These are phyloP conservation scores for Monilinia fructicola DNA, from an alignment of 2,329 filamentous ascomycete genomes.

Conservation along the genomic window DNA sequence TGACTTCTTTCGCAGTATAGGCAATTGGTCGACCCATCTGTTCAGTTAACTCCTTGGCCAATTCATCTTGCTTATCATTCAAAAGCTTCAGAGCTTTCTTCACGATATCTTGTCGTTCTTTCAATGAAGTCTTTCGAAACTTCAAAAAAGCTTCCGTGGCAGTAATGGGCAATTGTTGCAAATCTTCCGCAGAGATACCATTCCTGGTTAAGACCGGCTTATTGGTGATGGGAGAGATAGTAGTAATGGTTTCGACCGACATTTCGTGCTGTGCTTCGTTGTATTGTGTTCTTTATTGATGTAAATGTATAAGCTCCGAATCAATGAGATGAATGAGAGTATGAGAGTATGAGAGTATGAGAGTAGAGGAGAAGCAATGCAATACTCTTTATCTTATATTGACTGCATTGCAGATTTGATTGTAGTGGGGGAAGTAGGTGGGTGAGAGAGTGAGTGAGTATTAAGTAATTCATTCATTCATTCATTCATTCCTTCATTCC, in stretches of 20 bases:
- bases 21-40: constrained; percentile 95
- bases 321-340: not conserved
- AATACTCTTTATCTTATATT: constrained; percentile 15
- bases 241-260: constrained; percentile 66
- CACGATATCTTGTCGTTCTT: constrained; percentile 76
- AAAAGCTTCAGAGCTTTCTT: constrained; percentile 75
- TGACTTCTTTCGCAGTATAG: constrained; percentile 79
- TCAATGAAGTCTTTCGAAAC: constrained; percentile 72
- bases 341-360: no score
- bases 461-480: no score
- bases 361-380: not conserved
- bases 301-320: not conserved
- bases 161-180: constrained; percentile 68
- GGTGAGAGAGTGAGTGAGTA: constrained; percentile 5
- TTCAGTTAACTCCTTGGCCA: constrained; percentile 81
- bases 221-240: constrained; percentile 89
- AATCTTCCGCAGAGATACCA: constrained; percentile 68
- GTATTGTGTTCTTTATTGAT: no score
- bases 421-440: constrained; percentile 19
- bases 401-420: not conserved
- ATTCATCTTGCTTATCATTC: constrained; percentile 68
- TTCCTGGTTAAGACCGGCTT: constrained; percentile 77
- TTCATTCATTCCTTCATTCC: no score
- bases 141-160: constrained; percentile 74
- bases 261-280: constrained; percentile 42